Percentiles rank a stretch among this genome's conserved stretches.
Conservation (phyloP, 2,329 filamentous ascomycete genomes). For the Parascedosporium putredinis region DNA sequence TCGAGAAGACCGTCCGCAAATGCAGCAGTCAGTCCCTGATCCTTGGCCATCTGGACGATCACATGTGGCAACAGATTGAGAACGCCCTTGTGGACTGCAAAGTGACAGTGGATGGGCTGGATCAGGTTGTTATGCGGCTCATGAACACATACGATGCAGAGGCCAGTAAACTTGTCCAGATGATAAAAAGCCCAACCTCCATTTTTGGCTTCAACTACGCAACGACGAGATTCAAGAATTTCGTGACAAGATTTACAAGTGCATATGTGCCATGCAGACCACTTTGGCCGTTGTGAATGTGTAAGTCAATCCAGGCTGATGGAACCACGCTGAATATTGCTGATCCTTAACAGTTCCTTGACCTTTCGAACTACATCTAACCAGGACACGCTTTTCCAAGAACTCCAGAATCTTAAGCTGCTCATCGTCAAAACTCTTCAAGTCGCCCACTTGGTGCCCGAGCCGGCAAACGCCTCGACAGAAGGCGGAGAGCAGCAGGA, state of each 20-base stretch:
- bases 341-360: neutral
- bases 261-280: slow-evolving; percentile 8
- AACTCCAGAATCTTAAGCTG: neutral
- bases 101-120: slow-evolving; percentile 1
- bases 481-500: neutral
- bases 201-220: slow-evolving; percentile 3
- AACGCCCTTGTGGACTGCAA: slow-evolving; percentile 4
- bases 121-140: neutral
- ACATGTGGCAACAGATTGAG: slow-evolving; percentile 9
- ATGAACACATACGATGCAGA: slow-evolving; percentile 3
- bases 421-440: neutral
- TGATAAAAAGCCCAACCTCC: slow-evolving; percentile 6
- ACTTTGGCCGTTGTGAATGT: slow-evolving; percentile 7
- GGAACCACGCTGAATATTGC: no score
- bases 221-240: slow-evolving; percentile 7
- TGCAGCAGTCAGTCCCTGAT: neutral
- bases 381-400: slow-evolving; percentile 6
- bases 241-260: slow-evolving; percentile 6
- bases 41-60: slow-evolving; percentile 5
- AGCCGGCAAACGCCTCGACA: neutral
- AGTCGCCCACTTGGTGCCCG: neutral
- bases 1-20: slow-evolving; percentile 8
- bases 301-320: neutral
- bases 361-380: slow-evolving; percentile 5
- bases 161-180: neutral